Conservation (phyloP, 2,329 filamentous ascomycete genomes). For the Aspergillus sp. region DNA sequence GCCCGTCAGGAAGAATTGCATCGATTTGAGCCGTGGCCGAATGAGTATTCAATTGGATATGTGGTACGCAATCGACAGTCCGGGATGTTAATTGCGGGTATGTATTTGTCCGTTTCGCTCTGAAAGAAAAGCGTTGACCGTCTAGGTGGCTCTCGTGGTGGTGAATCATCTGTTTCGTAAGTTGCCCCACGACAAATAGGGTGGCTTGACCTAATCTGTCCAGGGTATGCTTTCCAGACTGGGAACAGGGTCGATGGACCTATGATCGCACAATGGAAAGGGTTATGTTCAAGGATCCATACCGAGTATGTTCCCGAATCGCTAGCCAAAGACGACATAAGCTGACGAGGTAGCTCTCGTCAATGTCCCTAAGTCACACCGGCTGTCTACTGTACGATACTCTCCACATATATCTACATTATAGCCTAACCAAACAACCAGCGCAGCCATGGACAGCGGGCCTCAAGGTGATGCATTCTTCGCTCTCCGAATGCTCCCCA, state of each 20-base stretch:
- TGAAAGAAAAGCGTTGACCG: conserved; percentile 6
- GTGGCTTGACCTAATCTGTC: too few relatives aligned
- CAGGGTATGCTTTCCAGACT: conserved; percentile 27
- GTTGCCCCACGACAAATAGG: conserved; percentile 3
- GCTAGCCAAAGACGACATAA: neutral
- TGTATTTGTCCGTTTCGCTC: conserved; percentile 6
- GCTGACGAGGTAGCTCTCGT: conserved; percentile 24
- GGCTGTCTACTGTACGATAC: conserved; percentile 24
- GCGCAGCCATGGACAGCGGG: conserved; percentile 30
- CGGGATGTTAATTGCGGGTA: conserved; percentile 31
- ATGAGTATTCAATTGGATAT: conserved; percentile 21
- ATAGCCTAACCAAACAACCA: conserved; percentile 11
- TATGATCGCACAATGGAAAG: conserved; percentile 28
- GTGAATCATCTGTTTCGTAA: conserved; percentile 26
- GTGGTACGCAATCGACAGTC: conserved; percentile 27
- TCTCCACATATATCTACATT: too few relatives aligned
- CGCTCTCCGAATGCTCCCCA: conserved; percentile 22
- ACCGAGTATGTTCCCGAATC: conserved; percentile 17
- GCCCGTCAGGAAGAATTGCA: conserved; percentile 23
- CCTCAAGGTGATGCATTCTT: conserved; percentile 25
- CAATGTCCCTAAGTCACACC: conserved; percentile 28
- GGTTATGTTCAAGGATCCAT: conserved; percentile 24
- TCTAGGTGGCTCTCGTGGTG: conserved; percentile 22
- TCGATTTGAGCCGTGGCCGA: conserved; percentile 21
- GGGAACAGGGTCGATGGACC: conserved; percentile 23